phyloP scores from a whole-genome alignment of 2,329 filamentous ascomycete species.

The Fusarium solani-melongenae region DNA sequence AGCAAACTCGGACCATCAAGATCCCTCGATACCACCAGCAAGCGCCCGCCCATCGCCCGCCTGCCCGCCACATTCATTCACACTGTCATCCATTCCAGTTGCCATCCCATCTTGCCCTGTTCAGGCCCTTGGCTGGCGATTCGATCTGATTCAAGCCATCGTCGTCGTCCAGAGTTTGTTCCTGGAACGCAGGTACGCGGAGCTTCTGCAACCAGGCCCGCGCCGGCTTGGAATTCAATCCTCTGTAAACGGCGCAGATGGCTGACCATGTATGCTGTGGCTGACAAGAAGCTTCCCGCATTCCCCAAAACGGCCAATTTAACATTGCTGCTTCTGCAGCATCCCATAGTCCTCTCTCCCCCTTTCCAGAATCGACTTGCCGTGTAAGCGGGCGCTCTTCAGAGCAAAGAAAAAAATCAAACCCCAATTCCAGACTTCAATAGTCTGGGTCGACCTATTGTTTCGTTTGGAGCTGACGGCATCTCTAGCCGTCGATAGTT shows the following conservation, averaged over 20 bases:
- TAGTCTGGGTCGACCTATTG: conserved; percentile 33
- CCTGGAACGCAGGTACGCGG: conserved; percentile 27
- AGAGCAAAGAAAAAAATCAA: conserved; percentile 1
- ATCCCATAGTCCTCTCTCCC: not conserved
- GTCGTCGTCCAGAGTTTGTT: not conserved
- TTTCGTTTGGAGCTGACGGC: conserved; percentile 32
- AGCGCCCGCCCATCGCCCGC: conserved; percentile 24
- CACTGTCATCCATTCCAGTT: conserved; percentile 11
- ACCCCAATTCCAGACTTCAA: conserved; percentile 27
- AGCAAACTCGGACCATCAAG: not conserved
- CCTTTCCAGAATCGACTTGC: not conserved
- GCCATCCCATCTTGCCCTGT: conserved; percentile 5
- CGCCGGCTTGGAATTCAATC: conserved; percentile 15
- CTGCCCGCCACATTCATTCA: not conserved
- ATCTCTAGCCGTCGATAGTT: conserved; percentile 32
- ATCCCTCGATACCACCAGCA: conserved; percentile 9
- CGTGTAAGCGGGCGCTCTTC: not conserved
- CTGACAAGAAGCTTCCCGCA: conserved; percentile 7
- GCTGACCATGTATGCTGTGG: conserved; percentile 11
- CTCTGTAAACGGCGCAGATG: conserved; percentile 17
- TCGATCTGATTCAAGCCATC: not conserved
- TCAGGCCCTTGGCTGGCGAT: not conserved
- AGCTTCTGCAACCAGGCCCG: conserved; percentile 12
- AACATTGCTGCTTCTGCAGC: not conserved
- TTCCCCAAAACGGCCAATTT: conserved; percentile 15